Evolutionary conservation across 257 asterid genomes (phyloP).

Genomic region (Paraleonurus japonicus): DNA sequence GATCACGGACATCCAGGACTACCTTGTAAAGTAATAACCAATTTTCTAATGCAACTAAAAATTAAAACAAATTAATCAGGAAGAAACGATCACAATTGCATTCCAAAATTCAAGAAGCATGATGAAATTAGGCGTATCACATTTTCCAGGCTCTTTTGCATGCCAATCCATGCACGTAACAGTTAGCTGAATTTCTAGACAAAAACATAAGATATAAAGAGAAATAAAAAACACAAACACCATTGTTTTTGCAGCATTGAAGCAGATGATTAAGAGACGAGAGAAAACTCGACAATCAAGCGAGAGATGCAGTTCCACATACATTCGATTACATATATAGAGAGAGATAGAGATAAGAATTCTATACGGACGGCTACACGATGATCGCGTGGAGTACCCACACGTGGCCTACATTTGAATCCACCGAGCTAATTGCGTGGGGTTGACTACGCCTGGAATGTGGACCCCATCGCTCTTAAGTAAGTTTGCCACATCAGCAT

Average conservation of each 20-base stretch:
- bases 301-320: constrained; percentile 4
- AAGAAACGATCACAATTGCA: background rate
- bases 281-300: background rate
- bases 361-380: constrained; percentile 17
- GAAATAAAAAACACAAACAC: background rate
- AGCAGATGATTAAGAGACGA: background rate
- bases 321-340: background rate
- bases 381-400: constrained; percentile 18
- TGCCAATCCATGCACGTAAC: constrained; percentile 25
- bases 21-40: background rate
- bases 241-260: background rate
- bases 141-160: constrained; percentile 10
- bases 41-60: background rate
- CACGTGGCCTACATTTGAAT: constrained; percentile 47
- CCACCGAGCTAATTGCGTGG: constrained; percentile 67
- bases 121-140: background rate
- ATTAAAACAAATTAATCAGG: background rate
- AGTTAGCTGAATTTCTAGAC: background rate
- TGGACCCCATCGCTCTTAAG: constrained; percentile 58
- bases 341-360: background rate
- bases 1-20: too few relatives aligned
- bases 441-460: constrained; percentile 70
- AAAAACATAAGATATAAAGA: background rate
- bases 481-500: constrained; percentile 61
- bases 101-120: background rate